Evolutionary conservation across 805 yeast species (phyloP).

Genomic region (Nakazawaea populi): DNA sequence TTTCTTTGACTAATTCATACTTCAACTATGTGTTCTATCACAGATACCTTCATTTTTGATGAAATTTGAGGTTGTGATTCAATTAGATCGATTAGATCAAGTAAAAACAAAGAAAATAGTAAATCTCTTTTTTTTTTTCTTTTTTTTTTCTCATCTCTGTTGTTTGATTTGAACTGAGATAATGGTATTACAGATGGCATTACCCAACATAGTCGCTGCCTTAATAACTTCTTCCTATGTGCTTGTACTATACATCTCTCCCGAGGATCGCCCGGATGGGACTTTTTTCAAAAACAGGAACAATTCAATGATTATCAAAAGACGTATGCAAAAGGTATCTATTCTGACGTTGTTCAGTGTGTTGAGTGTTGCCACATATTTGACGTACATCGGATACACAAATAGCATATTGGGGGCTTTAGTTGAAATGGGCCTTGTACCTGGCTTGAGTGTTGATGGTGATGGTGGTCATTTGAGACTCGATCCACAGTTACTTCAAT

Average conservation of each 20-base stretch:
- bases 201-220: constrained; percentile 22
- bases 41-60: too few species aligned
- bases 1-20: too few species aligned
- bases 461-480: background rate
- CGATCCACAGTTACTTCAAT: constrained; percentile 7
- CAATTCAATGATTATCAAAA: constrained; percentile 34
- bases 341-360: constrained; percentile 25
- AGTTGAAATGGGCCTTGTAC: constrained; percentile 27
- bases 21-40: too few species aligned
- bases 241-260: constrained; percentile 27
- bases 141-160: too few species aligned
- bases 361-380: constrained; percentile 26
- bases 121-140: too few species aligned
- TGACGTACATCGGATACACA: constrained; percentile 10
- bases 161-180: background rate
- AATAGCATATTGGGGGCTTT: background rate
- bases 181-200: background rate
- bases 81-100: too few species aligned
- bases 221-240: constrained; percentile 42
- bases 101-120: too few species aligned
- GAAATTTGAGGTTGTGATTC: too few species aligned
- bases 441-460: constrained; percentile 18
- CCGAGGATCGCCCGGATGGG: constrained; percentile 13
- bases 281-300: constrained; percentile 29
- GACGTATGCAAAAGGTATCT: constrained; percentile 33